Evolutionary conservation across 768 basidiomycete species (phyloP), one percentile per base, ranked within the genome.

Genomic region (Mycena sanguinolenta): DNA sequence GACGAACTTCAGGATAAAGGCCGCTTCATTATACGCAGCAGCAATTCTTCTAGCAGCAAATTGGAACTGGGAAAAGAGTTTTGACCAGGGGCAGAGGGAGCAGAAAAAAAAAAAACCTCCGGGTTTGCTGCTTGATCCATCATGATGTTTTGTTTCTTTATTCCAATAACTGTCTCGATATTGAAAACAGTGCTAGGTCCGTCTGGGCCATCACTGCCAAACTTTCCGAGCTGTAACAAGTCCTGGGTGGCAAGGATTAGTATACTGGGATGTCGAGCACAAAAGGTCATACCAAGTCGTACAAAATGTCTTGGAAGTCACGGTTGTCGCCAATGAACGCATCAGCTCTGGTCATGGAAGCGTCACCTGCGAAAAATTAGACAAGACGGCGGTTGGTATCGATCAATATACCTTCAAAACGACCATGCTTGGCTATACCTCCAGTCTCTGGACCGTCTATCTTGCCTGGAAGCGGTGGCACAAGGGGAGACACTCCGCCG

Each of bases 361-460:
- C 72, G 46, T 73, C 69, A 16, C 67, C 71, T 69, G 16, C 17
- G 14, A 25, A 23, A 2, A 39, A 16, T 14, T 28, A 17, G 30
- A 23, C 3, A n/a, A 28, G 17, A 39, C 14, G 3, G 3, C 27
- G 36, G 38, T 8, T 28, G 5, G 28, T 27, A 17, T 16, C 0
- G 32, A 34, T 3, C 13, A 6, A 14, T 38, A 14, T 39, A 69
- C 72, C 72, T 36, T 73, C 72, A 42, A 69, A 69, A 16, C 72
- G 67, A 17, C 72, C 72, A n/a, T 73, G 72, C 32, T 73, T 73
- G 12, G 72, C 72, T 55, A 73, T 73, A 5, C 72, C 72, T 7
- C 68, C 68, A 4, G 69, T 70, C 13, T 34, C 68, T 44, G 72
- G 72, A 23, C 72, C 72, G 52, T 73, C 70, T 10, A 71, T 71